Evolutionary conservation across 2,329 filamentous ascomycete genomes (phyloP).

Genomic region (Aspergillus novoparasiticus): DNA sequence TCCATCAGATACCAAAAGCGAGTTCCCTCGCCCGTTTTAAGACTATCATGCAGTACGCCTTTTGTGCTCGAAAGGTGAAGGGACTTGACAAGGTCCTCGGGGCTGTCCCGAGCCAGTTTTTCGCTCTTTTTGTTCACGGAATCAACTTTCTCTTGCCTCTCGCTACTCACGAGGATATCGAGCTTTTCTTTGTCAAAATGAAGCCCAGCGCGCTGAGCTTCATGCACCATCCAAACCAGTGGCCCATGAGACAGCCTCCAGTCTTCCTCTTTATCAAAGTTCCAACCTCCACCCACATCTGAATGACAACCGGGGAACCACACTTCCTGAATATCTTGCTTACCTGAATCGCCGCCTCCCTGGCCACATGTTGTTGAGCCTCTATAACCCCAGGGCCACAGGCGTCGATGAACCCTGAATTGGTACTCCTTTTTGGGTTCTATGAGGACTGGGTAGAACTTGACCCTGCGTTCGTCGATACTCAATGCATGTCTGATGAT

Average conservation of each 20-base stretch:
- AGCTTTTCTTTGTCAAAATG: conserved; percentile 56
- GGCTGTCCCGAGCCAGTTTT: not conserved
- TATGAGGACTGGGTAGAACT: conserved; percentile 11
- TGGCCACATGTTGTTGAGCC: not conserved
- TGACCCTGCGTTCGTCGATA: conserved; percentile 34
- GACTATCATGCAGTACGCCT: conserved; percentile 65
- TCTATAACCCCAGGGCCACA: not conserved
- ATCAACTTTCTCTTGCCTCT: not conserved
- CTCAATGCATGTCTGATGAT: conserved; percentile 57
- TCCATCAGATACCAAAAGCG: conserved; percentile 75
- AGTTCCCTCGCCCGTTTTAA: conserved; percentile 64
- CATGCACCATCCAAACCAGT: conserved; percentile 67
- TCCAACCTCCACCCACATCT: conserved; percentile 75
- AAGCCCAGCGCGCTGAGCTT: conserved; percentile 65
- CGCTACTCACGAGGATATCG: conserved; percentile 6
- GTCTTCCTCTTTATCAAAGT: conserved; percentile 52
- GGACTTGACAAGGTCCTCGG: not conserved
- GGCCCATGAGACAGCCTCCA: conserved; percentile 64
- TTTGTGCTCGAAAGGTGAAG: conserved; percentile 16
- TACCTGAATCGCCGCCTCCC: not conserved
- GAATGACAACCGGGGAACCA: conserved; percentile 72
- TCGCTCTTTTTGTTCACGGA: not conserved
- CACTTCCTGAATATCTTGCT: conserved; percentile 70
- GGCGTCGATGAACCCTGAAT: not conserved
- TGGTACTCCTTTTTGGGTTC: not conserved